Conservation (phyloP, 257 asterid species). For the Galeopsis tetrahit region DNA sequence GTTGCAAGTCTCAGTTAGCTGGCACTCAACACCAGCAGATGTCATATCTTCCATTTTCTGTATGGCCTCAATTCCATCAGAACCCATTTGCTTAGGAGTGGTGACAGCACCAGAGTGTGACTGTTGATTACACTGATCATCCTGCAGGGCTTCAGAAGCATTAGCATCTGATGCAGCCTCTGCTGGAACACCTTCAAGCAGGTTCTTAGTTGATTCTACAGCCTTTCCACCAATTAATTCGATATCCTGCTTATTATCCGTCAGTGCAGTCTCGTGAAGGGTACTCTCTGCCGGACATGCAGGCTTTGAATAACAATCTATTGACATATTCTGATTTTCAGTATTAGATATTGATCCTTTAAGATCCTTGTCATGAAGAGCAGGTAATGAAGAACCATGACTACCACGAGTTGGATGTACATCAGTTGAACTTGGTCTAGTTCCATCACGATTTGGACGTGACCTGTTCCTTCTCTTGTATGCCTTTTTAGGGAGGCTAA, state of each 20-base stretch:
- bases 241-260: constrained; percentile 45
- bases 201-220: constrained; percentile 50
- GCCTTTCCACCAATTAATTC: constrained; percentile 54
- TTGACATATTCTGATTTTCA: constrained; percentile 49
- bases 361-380: constrained; percentile 51
- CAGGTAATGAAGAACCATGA: constrained; percentile 60
- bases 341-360: constrained; percentile 51
- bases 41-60: constrained; percentile 44
- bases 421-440: constrained; percentile 66
- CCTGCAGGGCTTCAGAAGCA: constrained; percentile 44
- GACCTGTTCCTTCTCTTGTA: constrained; percentile 82
- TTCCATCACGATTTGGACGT: constrained; percentile 72
- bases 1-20: constrained; percentile 38
- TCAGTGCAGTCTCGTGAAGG: constrained; percentile 38
- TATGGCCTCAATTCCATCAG: constrained; percentile 45
- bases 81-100: constrained; percentile 42
- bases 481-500: constrained; percentile 71
- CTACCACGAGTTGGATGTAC: constrained; percentile 53
- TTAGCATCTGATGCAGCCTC: constrained; percentile 44
- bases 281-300: constrained; percentile 41
- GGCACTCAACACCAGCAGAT: constrained; percentile 46
- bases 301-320: constrained; percentile 47
- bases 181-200: constrained; percentile 38
- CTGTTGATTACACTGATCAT: constrained; percentile 48
- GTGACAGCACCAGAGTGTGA: constrained; percentile 37